Evolutionary conservation across 495 filamentous ascomycete genomes (phyloP), one percentile per base, ranked within the genome.

Genomic region (Geoglossum glabrum): DNA sequence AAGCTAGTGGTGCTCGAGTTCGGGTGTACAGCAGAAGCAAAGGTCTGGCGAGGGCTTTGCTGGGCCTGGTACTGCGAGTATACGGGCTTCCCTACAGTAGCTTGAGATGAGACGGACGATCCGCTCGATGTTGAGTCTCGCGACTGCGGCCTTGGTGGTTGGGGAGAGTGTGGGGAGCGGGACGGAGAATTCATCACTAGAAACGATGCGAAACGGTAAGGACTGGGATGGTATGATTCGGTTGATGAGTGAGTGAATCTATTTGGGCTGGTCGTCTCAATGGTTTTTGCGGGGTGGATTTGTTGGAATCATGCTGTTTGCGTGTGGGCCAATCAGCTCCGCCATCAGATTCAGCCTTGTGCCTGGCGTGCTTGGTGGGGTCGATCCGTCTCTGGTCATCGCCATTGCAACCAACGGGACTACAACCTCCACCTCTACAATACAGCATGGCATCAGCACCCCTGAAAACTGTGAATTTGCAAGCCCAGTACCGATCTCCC

Each of bases 71-170:
- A 7, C 21, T 27, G 56, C 56, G 9, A n/a, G 43, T 50, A 27
- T 49, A 40, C 19, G 17, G 49, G 28, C 11, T 31, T 52, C 6
- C 49, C 38, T 17, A 58, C 27, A 23, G 61, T 61, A 21, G 58
- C 36, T 45, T 64, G 62, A 25, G 63, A 65, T 10, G 43, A 58
- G 56, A 55, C 59, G 9, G 63, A 65, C 9, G 61, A 63, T 33
- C 63, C 63, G 59, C 63, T 65, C 5, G 63, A 65, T 3, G 56
- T 45, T 21, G 63, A 65, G 34, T 52, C 54, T 51, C 50, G 52
- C 26, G 60, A 47, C 27, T 19, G 59, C 10, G 54, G 54, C 11
- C 33, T 45, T 8, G 26, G 54, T 38, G 54, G 40, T 38, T 56
- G 33, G 47, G 31, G 4, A 7, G 54, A 56, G 19, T 17, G 54